Conservation (phyloP, 1,284 basidiomycete genomes). For the Tremellales sp. region DNA sequence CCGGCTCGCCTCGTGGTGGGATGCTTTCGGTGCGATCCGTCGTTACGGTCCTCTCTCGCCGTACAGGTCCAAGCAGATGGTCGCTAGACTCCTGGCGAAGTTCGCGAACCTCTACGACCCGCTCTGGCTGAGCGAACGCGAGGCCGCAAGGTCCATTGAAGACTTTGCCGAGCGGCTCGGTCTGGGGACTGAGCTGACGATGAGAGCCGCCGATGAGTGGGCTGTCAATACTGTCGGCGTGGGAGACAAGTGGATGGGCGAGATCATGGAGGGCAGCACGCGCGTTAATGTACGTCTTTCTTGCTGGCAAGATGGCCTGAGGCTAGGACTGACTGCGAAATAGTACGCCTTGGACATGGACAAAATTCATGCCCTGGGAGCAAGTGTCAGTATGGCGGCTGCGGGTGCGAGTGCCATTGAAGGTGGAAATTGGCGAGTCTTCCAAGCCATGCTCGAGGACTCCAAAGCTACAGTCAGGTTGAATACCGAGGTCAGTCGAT, state of each 20-base stretch:
- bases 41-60: slow-evolving; percentile 76
- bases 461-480: slow-evolving; percentile 67
- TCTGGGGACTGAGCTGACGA: slow-evolving; percentile 49
- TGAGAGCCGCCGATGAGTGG: slow-evolving; percentile 60
- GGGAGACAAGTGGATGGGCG: slow-evolving; percentile 60
- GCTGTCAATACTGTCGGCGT: slow-evolving; percentile 57
- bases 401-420: slow-evolving; percentile 63
- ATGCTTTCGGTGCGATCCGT: slow-evolving; percentile 66
- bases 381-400: slow-evolving; percentile 69
- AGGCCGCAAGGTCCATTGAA: slow-evolving; percentile 28
- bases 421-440: slow-evolving; percentile 83
- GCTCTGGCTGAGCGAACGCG: slow-evolving; percentile 27
- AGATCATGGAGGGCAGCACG: slow-evolving; percentile 78
- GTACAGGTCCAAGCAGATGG: slow-evolving; percentile 53
- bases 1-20: slow-evolving; percentile 58
- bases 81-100: slow-evolving; percentile 22
- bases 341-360: slow-evolving; percentile 60
- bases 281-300: slow-evolving; percentile 69
- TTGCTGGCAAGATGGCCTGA: background rate
- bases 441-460: slow-evolving; percentile 70
- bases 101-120: slow-evolving; percentile 40
- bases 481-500: slow-evolving; percentile 58
- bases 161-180: slow-evolving; percentile 34
- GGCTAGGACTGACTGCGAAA: slow-evolving; percentile 1
- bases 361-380: slow-evolving; percentile 75